Conservation (phyloP, 495 filamentous ascomycete genomes). For the Xylaria acuta region DNA sequence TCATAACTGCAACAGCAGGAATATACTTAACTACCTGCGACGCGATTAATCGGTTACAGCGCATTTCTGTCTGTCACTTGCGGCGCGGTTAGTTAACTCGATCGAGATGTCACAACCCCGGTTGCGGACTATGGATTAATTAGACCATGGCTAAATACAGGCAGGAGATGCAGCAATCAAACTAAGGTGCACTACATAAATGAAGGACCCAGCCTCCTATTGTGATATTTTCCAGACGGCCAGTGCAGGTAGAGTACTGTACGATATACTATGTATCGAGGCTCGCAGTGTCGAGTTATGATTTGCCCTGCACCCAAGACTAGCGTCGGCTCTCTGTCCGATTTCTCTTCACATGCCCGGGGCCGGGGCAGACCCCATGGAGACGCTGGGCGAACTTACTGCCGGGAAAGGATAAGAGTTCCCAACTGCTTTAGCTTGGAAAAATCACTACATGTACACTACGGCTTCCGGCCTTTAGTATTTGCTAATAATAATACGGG, state of each 20-base stretch:
- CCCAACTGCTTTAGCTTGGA: neutral
- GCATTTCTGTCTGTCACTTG: neutral
- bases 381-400: conserved; percentile 3
- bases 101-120: neutral
- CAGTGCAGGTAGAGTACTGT: neutral
- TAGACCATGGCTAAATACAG: conserved; percentile 21
- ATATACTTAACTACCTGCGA: neutral
- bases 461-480: neutral
- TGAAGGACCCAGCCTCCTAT: neutral
- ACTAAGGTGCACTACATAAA: conserved; percentile 9
- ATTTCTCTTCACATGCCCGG: conserved; percentile 15
- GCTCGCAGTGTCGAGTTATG: neutral
- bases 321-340: conserved; percentile 17
- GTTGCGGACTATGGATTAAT: neutral
- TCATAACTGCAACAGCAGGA: neutral
- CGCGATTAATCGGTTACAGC: neutral
- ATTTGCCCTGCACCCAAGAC: neutral
- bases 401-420: conserved; percentile 5
- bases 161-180: conserved; percentile 14
- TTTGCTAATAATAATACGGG: neutral
- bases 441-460: neutral
- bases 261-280: neutral
- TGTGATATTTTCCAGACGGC: neutral
- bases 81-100: conserved; percentile 5
- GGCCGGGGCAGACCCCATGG: conserved; percentile 14